These are phyloP conservation scores for Trichoderma erinaceum DNA, from an alignment of 495 filamentous ascomycete genomes.

Conservation along the genomic window DNA sequence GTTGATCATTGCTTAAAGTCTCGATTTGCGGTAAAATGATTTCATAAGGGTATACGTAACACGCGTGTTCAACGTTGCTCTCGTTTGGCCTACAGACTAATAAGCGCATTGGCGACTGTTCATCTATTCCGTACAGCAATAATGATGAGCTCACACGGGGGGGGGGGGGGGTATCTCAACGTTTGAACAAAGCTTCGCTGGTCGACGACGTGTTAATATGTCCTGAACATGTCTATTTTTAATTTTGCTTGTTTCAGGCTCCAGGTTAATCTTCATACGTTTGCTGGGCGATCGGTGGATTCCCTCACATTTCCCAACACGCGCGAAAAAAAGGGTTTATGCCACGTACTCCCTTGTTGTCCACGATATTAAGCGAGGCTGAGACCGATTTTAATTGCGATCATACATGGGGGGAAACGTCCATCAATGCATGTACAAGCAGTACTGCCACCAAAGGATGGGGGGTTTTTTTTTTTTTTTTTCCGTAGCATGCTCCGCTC, in stretches of 20 bases:
- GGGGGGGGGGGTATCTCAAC: too few relatives aligned
- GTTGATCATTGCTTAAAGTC: not conserved
- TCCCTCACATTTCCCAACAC: constrained; percentile 1
- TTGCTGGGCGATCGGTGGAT: constrained; percentile 6
- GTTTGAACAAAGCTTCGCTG: not conserved
- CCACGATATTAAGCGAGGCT: constrained; percentile 8
- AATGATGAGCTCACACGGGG: too few relatives aligned
- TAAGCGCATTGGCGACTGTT: too few relatives aligned
- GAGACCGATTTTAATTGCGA: constrained; percentile 8
- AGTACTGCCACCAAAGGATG: not conserved
- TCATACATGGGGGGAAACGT: not conserved
- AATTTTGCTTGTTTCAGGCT: constrained; percentile 8
- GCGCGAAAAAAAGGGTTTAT: not conserved
- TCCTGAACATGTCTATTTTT: constrained; percentile 9
- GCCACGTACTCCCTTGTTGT: constrained; percentile 10
- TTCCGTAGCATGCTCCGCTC: too few relatives aligned
- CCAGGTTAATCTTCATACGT: constrained; percentile 6
- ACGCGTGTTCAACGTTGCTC: not conserved
- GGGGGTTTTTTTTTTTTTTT: not conserved
- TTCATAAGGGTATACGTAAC: not conserved
- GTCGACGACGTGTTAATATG: not conserved
- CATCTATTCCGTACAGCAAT: too few relatives aligned
- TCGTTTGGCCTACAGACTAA: too few relatives aligned
- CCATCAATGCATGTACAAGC: not conserved
- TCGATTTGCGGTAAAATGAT: not conserved